These are phyloP conservation scores for Claviceps spartinae DNA, from an alignment of 2,329 filamentous ascomycete species.

Conservation along the genomic window DNA sequence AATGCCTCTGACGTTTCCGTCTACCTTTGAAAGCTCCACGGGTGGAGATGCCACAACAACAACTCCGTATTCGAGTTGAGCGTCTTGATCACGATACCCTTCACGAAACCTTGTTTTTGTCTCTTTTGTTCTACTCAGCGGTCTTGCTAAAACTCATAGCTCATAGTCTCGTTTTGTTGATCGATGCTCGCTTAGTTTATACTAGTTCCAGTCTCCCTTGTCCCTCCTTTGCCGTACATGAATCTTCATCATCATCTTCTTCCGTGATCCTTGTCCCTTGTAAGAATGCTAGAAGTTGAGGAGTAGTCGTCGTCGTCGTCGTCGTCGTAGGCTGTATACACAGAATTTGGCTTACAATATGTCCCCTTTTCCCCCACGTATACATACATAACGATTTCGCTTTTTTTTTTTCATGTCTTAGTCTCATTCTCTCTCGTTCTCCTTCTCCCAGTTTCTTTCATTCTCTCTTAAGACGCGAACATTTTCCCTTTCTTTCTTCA, in stretches of 20 bases:
- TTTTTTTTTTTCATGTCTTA: background rate
- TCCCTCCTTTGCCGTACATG: background rate
- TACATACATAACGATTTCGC: background rate
- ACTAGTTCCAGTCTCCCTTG: background rate
- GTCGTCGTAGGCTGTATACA: constrained; percentile 1
- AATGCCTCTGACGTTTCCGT: background rate
- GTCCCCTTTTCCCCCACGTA: background rate
- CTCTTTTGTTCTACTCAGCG: background rate
- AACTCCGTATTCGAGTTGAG: background rate
- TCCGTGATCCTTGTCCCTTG: no score
- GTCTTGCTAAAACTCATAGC: background rate
- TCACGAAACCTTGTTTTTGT: background rate
- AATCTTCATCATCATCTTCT: no score
- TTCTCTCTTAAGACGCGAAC: no score
- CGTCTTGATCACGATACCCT: background rate
- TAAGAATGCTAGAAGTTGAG: no score
- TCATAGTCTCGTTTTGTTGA: background rate
- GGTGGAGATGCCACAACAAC: background rate
- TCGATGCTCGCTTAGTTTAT: background rate
- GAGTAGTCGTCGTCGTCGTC: no score
- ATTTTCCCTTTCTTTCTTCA: no score
- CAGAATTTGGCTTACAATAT: constrained; percentile 1
- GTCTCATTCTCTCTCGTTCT: no score
- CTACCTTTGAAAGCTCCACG: background rate
- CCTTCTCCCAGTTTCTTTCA: no score